These are phyloP conservation scores for Spizellomyces sp. DNA, from an alignment of 192 early-diverging fungal species.

Conservation along the genomic window DNA sequence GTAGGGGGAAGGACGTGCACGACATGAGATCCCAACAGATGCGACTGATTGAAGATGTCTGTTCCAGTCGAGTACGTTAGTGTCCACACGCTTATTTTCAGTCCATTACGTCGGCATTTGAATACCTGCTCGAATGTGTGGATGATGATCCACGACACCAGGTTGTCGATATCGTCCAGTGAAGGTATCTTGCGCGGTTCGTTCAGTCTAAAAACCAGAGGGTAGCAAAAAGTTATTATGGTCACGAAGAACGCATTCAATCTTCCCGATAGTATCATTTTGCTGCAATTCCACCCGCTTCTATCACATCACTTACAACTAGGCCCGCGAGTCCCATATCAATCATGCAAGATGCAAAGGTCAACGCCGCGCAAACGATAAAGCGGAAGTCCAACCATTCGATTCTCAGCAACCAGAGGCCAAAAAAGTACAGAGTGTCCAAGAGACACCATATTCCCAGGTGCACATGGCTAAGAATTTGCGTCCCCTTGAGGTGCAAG, in stretches of 20 bases:
- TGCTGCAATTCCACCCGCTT: too few relatives aligned
- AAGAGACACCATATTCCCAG: constrained; percentile 7
- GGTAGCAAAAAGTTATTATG: background rate
- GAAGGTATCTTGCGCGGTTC: constrained; percentile 1
- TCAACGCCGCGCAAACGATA: constrained; percentile 1
- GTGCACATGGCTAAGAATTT: background rate
- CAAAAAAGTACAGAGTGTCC: constrained; percentile 9
- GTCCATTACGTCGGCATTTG: too few relatives aligned
- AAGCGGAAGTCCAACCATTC: constrained; percentile 11
- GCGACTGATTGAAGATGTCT: constrained; percentile 29
- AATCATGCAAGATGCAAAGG: constrained; percentile 7
- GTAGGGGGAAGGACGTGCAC: constrained; percentile 54
- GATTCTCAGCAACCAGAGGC: constrained; percentile 2
- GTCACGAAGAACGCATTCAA: background rate
- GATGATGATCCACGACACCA: constrained; percentile 1
- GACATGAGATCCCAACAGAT: constrained; percentile 49
- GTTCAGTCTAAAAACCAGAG: background rate
- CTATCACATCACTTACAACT: background rate
- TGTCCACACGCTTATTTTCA: too few relatives aligned
- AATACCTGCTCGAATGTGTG: too few relatives aligned
- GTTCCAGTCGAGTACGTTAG: background rate
- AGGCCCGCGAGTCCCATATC: constrained; percentile 12
- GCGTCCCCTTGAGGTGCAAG: background rate
- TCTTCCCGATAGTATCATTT: too few relatives aligned
- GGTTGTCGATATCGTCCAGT: background rate